Evolutionary conservation across 129 eudicot species (phyloP).

Genomic region (Kitagawia praeruptora): DNA sequence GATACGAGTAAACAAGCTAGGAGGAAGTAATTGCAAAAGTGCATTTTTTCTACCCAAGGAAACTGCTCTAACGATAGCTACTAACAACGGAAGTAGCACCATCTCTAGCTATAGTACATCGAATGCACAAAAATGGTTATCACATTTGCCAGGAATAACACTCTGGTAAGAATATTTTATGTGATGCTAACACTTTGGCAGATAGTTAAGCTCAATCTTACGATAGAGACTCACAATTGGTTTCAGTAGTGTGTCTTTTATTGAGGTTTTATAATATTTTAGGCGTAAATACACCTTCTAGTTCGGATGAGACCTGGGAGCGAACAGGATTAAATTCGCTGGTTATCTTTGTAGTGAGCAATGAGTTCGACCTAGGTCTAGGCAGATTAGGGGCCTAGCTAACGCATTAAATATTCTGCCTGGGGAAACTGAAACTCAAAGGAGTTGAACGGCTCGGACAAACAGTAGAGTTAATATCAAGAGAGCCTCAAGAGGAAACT

Average conservation of each 20-base stretch:
- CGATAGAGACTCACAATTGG: background rate
- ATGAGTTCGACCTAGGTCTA: background rate
- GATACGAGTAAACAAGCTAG: background rate
- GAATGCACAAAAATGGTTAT: background rate
- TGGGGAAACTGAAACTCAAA: background rate
- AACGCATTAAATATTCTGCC: background rate
- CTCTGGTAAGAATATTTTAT: background rate
- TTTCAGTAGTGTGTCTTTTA: background rate
- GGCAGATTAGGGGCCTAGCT: slow-evolving; percentile 4
- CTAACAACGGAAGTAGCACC: background rate
- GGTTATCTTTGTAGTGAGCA: background rate
- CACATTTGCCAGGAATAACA: background rate
- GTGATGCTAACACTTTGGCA: background rate
- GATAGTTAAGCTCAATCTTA: background rate
- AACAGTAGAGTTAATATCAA: background rate
- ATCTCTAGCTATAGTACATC: background rate
- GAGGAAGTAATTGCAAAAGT: background rate
- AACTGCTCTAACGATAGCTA: background rate
- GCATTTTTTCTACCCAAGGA: too few species aligned
- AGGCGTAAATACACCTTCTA: background rate
- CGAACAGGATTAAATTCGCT: background rate
- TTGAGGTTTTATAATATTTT: background rate
- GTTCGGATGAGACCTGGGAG: background rate
- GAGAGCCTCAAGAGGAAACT: background rate
- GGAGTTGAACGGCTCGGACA: background rate